Conservation (phyloP, 2,329 filamentous ascomycete genomes). For the Thelonectria rubi region DNA sequence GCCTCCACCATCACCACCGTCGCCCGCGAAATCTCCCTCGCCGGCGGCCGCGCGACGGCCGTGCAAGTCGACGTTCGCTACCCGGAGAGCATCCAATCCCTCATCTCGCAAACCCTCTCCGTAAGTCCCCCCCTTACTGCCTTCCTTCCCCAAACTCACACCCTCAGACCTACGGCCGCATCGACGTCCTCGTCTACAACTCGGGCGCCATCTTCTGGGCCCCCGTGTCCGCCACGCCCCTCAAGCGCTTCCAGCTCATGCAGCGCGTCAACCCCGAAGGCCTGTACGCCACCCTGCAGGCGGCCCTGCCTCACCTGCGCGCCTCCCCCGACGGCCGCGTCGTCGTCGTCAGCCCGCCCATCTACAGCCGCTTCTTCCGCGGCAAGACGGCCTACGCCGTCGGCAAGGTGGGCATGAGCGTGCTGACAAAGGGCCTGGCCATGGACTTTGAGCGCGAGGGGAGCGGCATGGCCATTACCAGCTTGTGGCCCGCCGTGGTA, state of each 20-base stretch:
- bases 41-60: slow-evolving; percentile 71
- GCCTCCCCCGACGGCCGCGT: slow-evolving; percentile 62
- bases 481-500: slow-evolving; percentile 83
- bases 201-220: slow-evolving; percentile 88
- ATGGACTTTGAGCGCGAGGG: slow-evolving; percentile 81
- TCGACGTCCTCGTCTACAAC: slow-evolving; percentile 85
- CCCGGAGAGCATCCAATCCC: slow-evolving; percentile 65
- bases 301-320: slow-evolving; percentile 71
- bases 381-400: slow-evolving; percentile 87
- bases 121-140: slow-evolving; percentile 21
- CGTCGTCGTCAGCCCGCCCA: slow-evolving; percentile 83
- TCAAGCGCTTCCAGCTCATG: slow-evolving; percentile 82
- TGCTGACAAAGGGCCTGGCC: slow-evolving; percentile 80
- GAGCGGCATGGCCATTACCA: slow-evolving; percentile 77
- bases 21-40: slow-evolving; percentile 73
- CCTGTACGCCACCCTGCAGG: slow-evolving; percentile 76
- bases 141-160: neutral
- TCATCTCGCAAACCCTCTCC: slow-evolving; percentile 67
- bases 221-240: slow-evolving; percentile 74
- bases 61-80: slow-evolving; percentile 76
- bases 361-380: slow-evolving; percentile 85
- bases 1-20: slow-evolving; percentile 84
- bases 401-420: slow-evolving; percentile 83
- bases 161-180: slow-evolving; percentile 61
- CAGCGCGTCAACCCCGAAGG: slow-evolving; percentile 79